A percentile compares a stretch with the other conserved stretches of the same genome.
Evolutionary conservation across 192 early-diverging fungal species (phyloP).

Genomic region (Backusella tarrabulga): DNA sequence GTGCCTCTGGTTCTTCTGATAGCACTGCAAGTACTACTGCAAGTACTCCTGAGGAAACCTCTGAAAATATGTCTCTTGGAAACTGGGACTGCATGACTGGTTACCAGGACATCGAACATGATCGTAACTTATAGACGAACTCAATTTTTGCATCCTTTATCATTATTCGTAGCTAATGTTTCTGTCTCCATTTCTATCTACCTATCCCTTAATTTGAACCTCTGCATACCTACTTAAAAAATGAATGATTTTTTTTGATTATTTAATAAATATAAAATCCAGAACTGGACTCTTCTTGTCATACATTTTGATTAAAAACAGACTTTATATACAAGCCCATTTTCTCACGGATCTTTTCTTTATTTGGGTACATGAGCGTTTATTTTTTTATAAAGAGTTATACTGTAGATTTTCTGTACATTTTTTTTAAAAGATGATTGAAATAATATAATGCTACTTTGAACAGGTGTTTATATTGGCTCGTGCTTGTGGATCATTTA

Average conservation of each 20-base stretch:
- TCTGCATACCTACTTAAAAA: not conserved
- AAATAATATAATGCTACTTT: not conserved
- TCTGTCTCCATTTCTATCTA: not conserved
- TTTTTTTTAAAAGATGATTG: not conserved
- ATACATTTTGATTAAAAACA: conserved; percentile 7
- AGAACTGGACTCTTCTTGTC: not conserved
- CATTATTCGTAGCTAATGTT: conserved; percentile 1
- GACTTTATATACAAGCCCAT: not conserved
- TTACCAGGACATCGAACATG: conserved; percentile 21
- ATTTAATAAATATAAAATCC: not conserved
- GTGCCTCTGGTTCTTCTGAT: conserved; percentile 9
- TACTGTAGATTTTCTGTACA: not conserved
- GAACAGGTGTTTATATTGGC: not conserved
- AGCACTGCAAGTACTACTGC: conserved; percentile 9
- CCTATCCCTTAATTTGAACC: not conserved
- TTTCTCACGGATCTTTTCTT: conserved; percentile 2
- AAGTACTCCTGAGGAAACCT: not conserved
- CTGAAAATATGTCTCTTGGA: conserved; percentile 20
- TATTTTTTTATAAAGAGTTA: not conserved
- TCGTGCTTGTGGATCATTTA: not conserved
- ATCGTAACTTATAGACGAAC: not conserved
- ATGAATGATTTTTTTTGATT: not conserved
- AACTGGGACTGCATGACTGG: conserved; percentile 31
- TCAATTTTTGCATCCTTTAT: not conserved
- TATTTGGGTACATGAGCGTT: not conserved